Base-by-base conservation (phyloP, 345 rosid genomes). In the Salix exigua region DNA sequence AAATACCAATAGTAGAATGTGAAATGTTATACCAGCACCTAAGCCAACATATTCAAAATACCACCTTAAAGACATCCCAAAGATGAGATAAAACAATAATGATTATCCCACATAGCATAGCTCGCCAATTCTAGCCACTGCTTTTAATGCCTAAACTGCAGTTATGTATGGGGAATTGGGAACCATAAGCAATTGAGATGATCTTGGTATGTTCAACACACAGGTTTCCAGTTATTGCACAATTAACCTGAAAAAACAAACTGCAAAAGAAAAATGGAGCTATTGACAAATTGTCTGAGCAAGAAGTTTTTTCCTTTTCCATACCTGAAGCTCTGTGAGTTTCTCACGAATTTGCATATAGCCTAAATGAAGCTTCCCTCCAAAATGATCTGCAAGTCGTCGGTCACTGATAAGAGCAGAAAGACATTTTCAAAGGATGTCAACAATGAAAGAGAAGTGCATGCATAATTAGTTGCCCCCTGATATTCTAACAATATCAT, bases 341-440 rank as follows among this genome's bases (percentile, higher is more conserved):
- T 96, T 96, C 80, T 96, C 99, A 44, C 97, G 97, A 79, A 96
- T 94, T 85, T 92, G 95, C 92, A 94, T 94, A 75, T 96, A 96
- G 69, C 99, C 99, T 67, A 96, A 78, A 82, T 96, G 99, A 73
- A 96, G 98, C 87, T 96, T 96, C 81, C 99, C 99, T 79, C 99
- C 98, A 86, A 96, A 91, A 90, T 94, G 99, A 87, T 96, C 99
- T 19, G 99, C 99, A 82, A 96, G 86, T 44, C 98, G 95, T 66
- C 97, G 97, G 71, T 94, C 99, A 87, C 99, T 96, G 97, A 87
- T 88, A 88, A 78, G 37, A 77, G 69, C 74, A 83, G 46, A 46
- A 30, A 78, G 75, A 50, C 44, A 73, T 40, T 44, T 55, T 55
- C 62, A 55, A 81, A 79, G 83, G 75, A 73, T 74, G 79, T 81